Evolutionary conservation across 2,329 filamentous ascomycete species (phyloP).

Genomic region (Paecilomyces variotii): DNA sequence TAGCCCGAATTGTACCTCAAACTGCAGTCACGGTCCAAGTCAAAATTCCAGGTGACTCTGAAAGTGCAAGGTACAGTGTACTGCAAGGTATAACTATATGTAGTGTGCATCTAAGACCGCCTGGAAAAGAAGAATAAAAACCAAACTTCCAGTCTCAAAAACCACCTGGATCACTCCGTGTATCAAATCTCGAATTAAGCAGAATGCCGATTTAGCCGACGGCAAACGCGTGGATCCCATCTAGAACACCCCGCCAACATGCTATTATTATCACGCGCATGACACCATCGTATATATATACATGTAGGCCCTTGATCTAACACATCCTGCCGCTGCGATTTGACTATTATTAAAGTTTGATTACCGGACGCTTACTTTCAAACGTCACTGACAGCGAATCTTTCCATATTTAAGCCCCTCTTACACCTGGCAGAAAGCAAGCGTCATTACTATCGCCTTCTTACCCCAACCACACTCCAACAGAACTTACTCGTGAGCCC

Average conservation of each 20-base stretch:
- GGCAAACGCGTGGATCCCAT: not conserved
- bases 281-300: not conserved
- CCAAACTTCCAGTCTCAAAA: not conserved
- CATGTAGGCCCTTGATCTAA: too few relatives aligned
- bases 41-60: not conserved
- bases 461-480: too few relatives aligned
- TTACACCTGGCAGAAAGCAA: too few relatives aligned
- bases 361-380: not conserved
- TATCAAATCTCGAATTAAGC: not conserved
- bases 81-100: not conserved
- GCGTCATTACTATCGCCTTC: not conserved
- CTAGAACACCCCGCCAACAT: not conserved
- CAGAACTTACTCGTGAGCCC: too few relatives aligned
- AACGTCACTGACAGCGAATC: not conserved
- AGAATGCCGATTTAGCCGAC: not conserved
- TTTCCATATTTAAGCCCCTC: not conserved
- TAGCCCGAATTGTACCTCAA: not conserved
- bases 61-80: too few relatives aligned
- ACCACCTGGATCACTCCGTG: not conserved
- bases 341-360: not conserved
- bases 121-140: not conserved
- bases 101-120: not conserved
- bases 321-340: too few relatives aligned
- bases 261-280: not conserved
- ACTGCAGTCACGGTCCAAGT: not conserved